These are phyloP conservation scores for Trichoderma citrinoviride DNA, from an alignment of 2,329 filamentous ascomycete genomes.

Conservation along the genomic window DNA sequence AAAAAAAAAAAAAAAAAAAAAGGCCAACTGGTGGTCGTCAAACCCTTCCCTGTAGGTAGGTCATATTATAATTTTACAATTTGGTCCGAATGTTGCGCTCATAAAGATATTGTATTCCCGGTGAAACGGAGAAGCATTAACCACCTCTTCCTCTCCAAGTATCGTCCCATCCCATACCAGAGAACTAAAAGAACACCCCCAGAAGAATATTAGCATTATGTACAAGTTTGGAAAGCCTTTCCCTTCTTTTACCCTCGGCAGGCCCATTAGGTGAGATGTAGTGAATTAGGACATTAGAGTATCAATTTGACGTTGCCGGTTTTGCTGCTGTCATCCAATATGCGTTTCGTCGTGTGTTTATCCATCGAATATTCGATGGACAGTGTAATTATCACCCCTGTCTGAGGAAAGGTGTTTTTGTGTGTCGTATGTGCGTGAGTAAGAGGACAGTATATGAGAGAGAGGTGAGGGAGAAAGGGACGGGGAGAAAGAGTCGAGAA, in stretches of 20 bases:
- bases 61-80: no score
- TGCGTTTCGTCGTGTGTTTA: constrained; percentile 15
- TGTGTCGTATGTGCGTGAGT: background rate
- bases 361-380: background rate
- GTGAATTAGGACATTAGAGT: background rate
- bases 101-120: background rate
- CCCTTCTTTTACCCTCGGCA: background rate
- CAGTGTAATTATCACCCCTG: background rate
- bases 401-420: background rate
- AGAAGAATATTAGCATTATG: background rate
- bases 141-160: background rate
- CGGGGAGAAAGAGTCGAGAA: background rate
- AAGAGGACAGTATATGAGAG: background rate
- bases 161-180: background rate
- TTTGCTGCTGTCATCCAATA: constrained; percentile 18
- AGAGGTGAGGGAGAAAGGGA: background rate
- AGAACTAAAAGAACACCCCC: background rate
- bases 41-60: no score
- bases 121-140: background rate
- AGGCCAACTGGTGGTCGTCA: no score
- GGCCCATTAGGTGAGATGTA: background rate
- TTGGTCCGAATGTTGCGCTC: background rate
- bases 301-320: constrained; percentile 12
- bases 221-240: background rate
- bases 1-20: no score